Evolutionary conservation across 2,329 filamentous ascomycete genomes (phyloP), one percentile per base, ranked within the genome.

Genomic region (Geoglossum cookeanum): DNA sequence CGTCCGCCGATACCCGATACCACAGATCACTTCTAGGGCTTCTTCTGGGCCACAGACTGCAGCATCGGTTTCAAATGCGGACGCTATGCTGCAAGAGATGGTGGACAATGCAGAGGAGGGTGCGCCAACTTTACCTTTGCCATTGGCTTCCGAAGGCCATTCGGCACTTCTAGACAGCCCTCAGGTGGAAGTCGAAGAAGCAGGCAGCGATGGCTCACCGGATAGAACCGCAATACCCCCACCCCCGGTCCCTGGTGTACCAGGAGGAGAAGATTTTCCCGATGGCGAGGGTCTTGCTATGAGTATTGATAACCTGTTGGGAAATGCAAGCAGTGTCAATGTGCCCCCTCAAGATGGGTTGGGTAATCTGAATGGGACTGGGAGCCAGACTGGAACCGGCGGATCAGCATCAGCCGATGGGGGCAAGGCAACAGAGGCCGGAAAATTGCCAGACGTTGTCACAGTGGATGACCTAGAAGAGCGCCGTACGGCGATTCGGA

Each of bases 401-500:
- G 44, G 54, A 17, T 30, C 44, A 11, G 11, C 37, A 32, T 55
- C 35, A 11, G 8, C 42, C 5, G 45, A 39, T 52, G 37, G 45
- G n/a, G 6, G 30, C 35, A 48, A 48, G 44, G 29, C 42, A 8
- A 57, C 55, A 15, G 55, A 57, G 53, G 56, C 56, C 8, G 56
- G 56, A 39, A 45, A 55, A 45, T n/a, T 58, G 11, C 47, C 65
- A 15, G 68, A 71, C 2, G 67, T 69, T 56, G 68, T 81, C 35
- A 85, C 85, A 0, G 76, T 89, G 58, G 87, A 96, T 58, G 84
- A 89, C 61, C 74, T 98, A 5, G 87, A 95, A 60, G 78, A 79
- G 37, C 79, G 87, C 67, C 82, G 92, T 51, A 75, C 78, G 3
- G 77, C 75, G n/a, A 74, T 97, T 45, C 80, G 87, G 44, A 75